A percentile compares a stretch with the other conserved stretches of the same genome.
Evolutionary conservation across 2,329 filamentous ascomycete species (phyloP).

Genomic region (Magnaporthiopsis rhizophila): DNA sequence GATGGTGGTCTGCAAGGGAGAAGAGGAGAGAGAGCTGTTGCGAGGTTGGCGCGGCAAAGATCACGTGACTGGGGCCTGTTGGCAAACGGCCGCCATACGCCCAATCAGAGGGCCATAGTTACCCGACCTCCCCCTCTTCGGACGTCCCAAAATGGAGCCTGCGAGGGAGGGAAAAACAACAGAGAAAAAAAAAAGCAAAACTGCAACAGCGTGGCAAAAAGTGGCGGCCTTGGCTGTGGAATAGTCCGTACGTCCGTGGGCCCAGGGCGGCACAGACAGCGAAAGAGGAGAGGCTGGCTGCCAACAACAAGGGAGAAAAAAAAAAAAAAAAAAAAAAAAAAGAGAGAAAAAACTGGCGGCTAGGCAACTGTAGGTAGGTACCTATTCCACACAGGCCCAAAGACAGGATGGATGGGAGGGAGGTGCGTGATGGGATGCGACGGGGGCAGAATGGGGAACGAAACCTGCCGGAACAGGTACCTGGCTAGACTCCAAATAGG

Average conservation of each 20-base stretch:
- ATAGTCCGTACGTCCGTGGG: no score
- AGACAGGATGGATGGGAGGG: not conserved
- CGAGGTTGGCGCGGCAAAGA: not conserved
- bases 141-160: not conserved
- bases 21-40: not conserved
- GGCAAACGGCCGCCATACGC: not conserved
- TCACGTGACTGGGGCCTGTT: not conserved
- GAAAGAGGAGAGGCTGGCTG: not conserved
- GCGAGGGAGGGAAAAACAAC: not conserved
- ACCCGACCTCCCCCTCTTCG: not conserved
- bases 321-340: not conserved
- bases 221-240: not conserved
- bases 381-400: not conserved
- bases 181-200: not conserved
- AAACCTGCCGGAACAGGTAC: not conserved
- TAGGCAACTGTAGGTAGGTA: no score
- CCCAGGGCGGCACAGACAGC: no score
- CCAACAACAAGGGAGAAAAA: not conserved
- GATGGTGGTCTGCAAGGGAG: not conserved
- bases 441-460: not conserved
- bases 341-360: not conserved
- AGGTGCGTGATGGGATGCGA: not conserved
- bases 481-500: not conserved
- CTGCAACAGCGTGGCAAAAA: not conserved
- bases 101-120: not conserved